Percentiles rank a stretch among this genome's conserved stretches.
These are phyloP conservation scores for Lathyrus oleraceus DNA, from an alignment of 306 rosid species.

Conservation along the genomic window DNA sequence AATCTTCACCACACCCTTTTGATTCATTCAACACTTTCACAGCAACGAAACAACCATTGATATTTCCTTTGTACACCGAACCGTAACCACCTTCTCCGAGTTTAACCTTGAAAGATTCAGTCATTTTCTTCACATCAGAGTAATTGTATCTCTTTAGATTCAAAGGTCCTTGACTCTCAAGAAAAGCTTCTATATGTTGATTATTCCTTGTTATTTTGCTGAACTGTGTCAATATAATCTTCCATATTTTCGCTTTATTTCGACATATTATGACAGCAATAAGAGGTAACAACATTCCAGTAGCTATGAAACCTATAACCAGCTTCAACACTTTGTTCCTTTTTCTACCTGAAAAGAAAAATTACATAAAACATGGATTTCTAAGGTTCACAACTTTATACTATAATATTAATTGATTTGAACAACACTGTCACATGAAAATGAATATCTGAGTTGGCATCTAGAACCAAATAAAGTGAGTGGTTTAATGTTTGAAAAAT, in stretches of 20 bases:
- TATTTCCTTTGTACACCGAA: conserved; percentile 52
- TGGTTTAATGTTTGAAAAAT: background rate
- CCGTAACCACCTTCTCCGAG: conserved; percentile 61
- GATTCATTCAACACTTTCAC: conserved; percentile 47
- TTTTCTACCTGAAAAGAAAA: conserved; percentile 31
- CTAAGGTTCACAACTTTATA: background rate
- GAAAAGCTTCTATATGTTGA: conserved; percentile 39
- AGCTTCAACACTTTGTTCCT: conserved; percentile 40
- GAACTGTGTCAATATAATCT: conserved; percentile 21
- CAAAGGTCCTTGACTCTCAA: conserved; percentile 40
- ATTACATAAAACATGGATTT: background rate
- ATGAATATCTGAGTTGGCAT: conserved; percentile 14
- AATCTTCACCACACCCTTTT: conserved; percentile 53
- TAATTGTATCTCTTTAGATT: conserved; percentile 38
- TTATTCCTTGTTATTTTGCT: conserved; percentile 26
- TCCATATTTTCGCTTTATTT: conserved; percentile 38
- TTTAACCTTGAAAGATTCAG: conserved; percentile 45
- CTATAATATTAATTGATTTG: background rate
- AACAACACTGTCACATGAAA: background rate
- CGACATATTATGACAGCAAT: conserved; percentile 45
- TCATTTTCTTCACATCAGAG: conserved; percentile 48
- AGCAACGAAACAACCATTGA: conserved; percentile 33
- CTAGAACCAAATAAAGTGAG: background rate
- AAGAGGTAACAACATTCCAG: conserved; percentile 46
- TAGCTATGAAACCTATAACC: conserved; percentile 43